phyloP scores from a whole-genome alignment of 2,329 filamentous ascomycete species.

The Hymenoscyphus occultus region DNA sequence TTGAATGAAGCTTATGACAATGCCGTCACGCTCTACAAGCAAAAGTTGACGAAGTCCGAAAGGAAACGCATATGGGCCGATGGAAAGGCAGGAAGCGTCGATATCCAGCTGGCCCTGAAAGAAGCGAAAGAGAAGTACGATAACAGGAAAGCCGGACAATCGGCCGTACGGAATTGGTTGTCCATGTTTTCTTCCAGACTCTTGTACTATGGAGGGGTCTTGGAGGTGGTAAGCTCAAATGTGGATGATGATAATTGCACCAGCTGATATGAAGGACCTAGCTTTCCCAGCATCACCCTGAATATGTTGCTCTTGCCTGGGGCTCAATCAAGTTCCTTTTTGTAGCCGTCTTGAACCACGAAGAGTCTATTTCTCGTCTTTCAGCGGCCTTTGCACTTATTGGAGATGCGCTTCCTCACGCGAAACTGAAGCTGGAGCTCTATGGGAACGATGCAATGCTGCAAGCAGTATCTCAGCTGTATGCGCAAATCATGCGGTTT shows the following conservation, averaged over 20 bases:
- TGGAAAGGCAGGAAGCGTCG: not conserved
- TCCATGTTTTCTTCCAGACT: not conserved
- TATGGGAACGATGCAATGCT: constrained; percentile 30
- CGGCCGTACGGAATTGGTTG: not conserved
- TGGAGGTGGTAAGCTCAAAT: not conserved
- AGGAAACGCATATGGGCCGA: not conserved
- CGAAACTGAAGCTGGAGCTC: constrained; percentile 10
- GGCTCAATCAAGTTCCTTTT: constrained; percentile 20
- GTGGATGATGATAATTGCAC: not conserved
- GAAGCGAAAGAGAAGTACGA: constrained; percentile 15
- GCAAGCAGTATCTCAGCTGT: constrained; percentile 25
- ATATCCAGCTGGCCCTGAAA: constrained; percentile 9
- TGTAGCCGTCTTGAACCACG: constrained; percentile 17
- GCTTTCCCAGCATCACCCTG: constrained; percentile 14
- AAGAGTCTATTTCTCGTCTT: constrained; percentile 9
- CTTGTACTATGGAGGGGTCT: constrained; percentile 9
- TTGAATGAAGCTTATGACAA: not conserved
- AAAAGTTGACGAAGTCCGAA: not conserved
- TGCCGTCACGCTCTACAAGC: not conserved
- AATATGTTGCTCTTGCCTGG: constrained; percentile 21
- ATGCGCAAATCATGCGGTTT: constrained; percentile 33
- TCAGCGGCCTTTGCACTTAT: constrained; percentile 11
- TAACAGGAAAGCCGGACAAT: not conserved
- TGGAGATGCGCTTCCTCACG: constrained; percentile 17
- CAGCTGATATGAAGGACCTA: not conserved